Conservation (phyloP, 1,284 basidiomycete species). For the Pseudozyma flocculosa region DNA sequence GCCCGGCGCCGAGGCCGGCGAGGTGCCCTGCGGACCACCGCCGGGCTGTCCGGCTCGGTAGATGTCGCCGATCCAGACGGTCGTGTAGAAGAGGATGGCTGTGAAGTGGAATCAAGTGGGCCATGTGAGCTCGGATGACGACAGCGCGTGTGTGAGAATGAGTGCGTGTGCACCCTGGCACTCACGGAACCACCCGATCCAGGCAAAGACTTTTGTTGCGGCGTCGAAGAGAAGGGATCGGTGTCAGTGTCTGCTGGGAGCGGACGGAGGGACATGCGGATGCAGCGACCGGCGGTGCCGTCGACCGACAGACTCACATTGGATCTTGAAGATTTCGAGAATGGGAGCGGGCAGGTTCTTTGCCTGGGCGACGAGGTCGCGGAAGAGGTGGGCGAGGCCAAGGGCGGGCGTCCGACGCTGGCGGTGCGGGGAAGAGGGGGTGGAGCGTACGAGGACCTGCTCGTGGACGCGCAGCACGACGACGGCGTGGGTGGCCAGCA, state of each 20-base stretch:
- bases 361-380: slow-evolving; percentile 29
- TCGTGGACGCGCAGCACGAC: slow-evolving; percentile 34
- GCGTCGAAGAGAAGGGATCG: too few species aligned
- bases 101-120: not conserved
- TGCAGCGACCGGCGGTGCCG: too few species aligned
- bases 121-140: not conserved
- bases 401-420: too few species aligned
- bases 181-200: slow-evolving; percentile 51
- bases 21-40: too few species aligned
- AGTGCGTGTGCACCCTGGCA: not conserved
- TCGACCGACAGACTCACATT: slow-evolving; percentile 10
- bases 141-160: too few species aligned
- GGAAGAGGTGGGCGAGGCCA: slow-evolving; percentile 4
- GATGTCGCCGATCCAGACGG: slow-evolving; percentile 51
- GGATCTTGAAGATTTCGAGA: slow-evolving; percentile 43
- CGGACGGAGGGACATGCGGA: too few species aligned
- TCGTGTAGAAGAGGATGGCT: slow-evolving; percentile 44
- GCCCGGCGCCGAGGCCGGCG: too few species aligned
- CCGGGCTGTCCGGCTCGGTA: slow-evolving; percentile 16
- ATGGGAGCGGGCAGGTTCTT: slow-evolving; percentile 29
- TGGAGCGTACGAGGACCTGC: slow-evolving; percentile 17
- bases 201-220: slow-evolving; percentile 27
- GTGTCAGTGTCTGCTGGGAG: too few species aligned
- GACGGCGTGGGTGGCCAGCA: slow-evolving; percentile 37
- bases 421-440: too few species aligned